Evolutionary conservation across 2,329 filamentous ascomycete species (phyloP), one percentile per base, ranked within the genome.

Genomic region (Pseudogymnoascus pannorum): DNA sequence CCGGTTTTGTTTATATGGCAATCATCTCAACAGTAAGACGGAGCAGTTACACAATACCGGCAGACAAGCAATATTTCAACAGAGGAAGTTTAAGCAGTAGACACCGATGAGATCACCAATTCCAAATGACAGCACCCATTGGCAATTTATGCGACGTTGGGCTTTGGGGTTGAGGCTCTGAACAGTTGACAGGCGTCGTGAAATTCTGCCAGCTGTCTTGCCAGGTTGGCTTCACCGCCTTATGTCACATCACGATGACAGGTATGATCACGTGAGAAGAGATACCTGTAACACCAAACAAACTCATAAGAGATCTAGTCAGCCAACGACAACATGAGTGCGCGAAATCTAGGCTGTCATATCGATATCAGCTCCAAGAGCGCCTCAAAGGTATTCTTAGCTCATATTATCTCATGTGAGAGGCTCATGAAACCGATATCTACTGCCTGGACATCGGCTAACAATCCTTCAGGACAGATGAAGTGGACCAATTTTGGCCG

Each of bases 1-100:
- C 42, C 22, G 22, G 42, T 48, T 48, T 48, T 48, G 42, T 48
- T 48, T 48, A 48, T 26, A 48, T 48, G 22, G 42, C 42, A 48
- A 48, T 48, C 42, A 48, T 48, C 40, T 44, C 40, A 4, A 22
- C 42, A 48, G 42, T 5, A 48, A n/a, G 14, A 48, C 22, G 22
- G 42, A 48, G 42, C 20, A 26, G 22, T 16, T 48, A 48, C 42
- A 14, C 42, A 48, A 48, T 48, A 26, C 42, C 26, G 42, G 22
- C 14, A 48, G 42, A 16, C 22, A 48, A 48, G 20, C 5, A 48
- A 26, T 4, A 26, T 22, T 16, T 26, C 42, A 48, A 9, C 14
- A 48, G 22, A 26, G 12, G 2, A 24, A 26, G 11, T 14, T 5
- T n/a, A 48, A 26, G 14, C 20, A 26, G 26, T 9, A 48, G 42